These are phyloP conservation scores for Taphrina flavorubra DNA, from an alignment of 1,139 yeast genomes.

Conservation along the genomic window DNA sequence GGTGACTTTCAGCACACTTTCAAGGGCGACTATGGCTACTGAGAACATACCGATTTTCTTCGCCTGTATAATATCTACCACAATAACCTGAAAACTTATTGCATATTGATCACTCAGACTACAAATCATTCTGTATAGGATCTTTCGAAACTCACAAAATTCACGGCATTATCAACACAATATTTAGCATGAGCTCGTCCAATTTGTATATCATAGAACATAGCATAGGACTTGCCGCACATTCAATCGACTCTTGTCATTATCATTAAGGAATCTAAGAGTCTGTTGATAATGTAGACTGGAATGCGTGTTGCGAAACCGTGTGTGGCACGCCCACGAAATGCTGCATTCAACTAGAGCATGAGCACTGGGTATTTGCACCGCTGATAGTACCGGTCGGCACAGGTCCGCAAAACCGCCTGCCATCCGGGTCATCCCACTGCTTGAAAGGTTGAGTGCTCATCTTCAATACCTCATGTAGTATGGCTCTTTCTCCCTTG, in stretches of 20 bases:
- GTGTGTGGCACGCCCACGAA: too few relatives aligned
- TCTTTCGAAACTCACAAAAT: not conserved
- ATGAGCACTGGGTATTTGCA: constrained; percentile 44
- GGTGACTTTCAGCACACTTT: constrained; percentile 5
- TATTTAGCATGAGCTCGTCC: constrained; percentile 24
- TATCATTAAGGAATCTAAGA: not conserved
- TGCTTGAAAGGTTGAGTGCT: constrained; percentile 52
- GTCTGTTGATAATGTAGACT: too few relatives aligned
- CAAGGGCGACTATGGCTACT: constrained; percentile 24
- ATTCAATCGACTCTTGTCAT: not conserved
- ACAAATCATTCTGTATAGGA: constrained; percentile 4
- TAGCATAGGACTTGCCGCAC: constrained; percentile 18
- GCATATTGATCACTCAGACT: not conserved
- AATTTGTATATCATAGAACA: constrained; percentile 17
- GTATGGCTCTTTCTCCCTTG: constrained; percentile 47
- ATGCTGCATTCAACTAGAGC: constrained; percentile 31
- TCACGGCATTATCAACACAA: not conserved
- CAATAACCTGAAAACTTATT: not conserved
- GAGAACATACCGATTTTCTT: not conserved
- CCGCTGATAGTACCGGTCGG: constrained; percentile 42
- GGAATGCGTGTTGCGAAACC: too few relatives aligned
- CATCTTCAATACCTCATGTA: constrained; percentile 52
- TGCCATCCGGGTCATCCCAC: constrained; percentile 50
- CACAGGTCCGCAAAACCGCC: constrained; percentile 46
- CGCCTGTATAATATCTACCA: not conserved